These are phyloP conservation scores for Phytopythium aichiense DNA, from an alignment of 352 stramenopile species.

Conservation along the genomic window DNA sequence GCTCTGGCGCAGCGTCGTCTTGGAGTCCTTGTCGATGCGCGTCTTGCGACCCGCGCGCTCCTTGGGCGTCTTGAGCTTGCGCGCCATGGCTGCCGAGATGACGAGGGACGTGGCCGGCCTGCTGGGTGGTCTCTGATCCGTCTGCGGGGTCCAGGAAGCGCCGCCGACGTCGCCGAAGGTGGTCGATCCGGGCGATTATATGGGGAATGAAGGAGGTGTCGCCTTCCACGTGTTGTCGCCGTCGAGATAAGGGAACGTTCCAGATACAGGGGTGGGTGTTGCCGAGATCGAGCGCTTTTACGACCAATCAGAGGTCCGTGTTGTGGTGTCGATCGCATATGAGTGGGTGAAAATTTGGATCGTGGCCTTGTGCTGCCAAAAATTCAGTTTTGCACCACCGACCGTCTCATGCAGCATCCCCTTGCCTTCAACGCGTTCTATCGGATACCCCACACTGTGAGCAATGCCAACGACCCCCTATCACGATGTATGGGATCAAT, in stretches of 20 bases:
- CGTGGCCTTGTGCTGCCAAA: neutral
- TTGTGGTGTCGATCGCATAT: neutral
- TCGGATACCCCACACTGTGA: neutral
- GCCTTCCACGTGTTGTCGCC: conserved; percentile 5
- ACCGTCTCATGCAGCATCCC: neutral
- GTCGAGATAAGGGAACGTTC: neutral
- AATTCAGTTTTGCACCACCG: neutral
- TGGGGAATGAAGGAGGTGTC: neutral
- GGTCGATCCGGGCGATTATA: neutral
- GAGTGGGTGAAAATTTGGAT: neutral
- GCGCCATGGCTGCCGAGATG: conserved; percentile 16
- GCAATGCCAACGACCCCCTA: neutral
- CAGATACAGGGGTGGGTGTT: neutral
- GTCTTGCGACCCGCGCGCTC: conserved; percentile 39
- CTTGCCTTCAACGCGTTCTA: neutral
- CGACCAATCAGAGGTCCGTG: neutral
- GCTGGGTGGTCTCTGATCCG: neutral
- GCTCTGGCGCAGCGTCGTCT: conserved; percentile 69
- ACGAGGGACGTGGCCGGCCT: neutral
- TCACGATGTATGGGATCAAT: neutral
- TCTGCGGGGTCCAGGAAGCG: neutral
- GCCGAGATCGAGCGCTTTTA: neutral
- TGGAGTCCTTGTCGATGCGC: conserved; percentile 85
- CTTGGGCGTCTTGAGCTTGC: conserved; percentile 19
- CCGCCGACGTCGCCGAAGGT: neutral